These are phyloP conservation scores for Sclerotinia sclerotiorum DNA, from an alignment of 2,329 filamentous ascomycete genomes.

Conservation along the genomic window DNA sequence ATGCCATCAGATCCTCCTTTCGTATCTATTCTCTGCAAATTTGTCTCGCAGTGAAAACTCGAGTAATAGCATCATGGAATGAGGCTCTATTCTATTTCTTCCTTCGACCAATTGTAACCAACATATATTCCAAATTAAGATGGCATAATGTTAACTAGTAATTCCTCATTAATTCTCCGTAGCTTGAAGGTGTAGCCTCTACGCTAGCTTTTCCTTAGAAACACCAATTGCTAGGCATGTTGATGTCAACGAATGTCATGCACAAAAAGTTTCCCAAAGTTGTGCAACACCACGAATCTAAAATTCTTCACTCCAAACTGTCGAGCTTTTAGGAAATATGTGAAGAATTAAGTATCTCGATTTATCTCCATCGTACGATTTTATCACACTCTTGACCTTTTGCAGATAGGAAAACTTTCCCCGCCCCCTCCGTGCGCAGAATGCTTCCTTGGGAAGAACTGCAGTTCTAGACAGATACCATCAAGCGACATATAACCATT, in stretches of 20 bases:
- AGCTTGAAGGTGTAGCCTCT: conserved; percentile 7
- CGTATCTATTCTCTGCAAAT: not conserved
- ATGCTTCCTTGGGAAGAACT: not conserved
- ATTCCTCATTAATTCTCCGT: conserved; percentile 12
- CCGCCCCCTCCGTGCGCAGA: not conserved
- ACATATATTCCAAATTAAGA: conserved; percentile 5
- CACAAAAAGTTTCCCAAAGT: not conserved
- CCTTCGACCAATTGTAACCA: not conserved
- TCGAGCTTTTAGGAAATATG: not conserved
- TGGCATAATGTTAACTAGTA: not conserved
- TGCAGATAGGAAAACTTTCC: conserved; percentile 15
- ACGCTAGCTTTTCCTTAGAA: not conserved
- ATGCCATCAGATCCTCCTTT: conserved; percentile 6
- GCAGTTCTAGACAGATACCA: not conserved
- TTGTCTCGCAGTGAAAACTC: not conserved
- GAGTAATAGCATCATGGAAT: not conserved
- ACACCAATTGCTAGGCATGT: not conserved
- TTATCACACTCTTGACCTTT: conserved; percentile 17
- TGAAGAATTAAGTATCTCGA: conserved; percentile 4
- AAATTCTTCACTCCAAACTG: not conserved
- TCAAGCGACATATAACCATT: not conserved
- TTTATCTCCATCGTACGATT: conserved; percentile 11
- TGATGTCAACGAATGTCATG: not conserved
- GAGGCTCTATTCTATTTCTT: conserved; percentile 3
- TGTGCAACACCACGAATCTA: not conserved